These are phyloP conservation scores for Coemansia sp. DNA, from an alignment of 192 early-diverging fungal genomes.

Conservation along the genomic window DNA sequence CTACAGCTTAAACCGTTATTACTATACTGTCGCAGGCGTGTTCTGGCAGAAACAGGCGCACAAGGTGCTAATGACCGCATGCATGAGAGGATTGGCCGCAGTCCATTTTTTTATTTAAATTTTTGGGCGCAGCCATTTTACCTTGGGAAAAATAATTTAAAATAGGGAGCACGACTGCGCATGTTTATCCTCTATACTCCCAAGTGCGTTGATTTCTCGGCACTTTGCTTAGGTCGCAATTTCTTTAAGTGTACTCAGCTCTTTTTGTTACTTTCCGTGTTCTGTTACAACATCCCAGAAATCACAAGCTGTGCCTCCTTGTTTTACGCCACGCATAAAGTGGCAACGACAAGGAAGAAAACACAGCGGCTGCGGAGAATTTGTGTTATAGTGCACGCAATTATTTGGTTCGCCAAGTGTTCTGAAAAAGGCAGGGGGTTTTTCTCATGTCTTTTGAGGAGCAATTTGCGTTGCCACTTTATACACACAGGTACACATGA, in stretches of 20 bases:
- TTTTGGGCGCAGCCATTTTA: slow-evolving; percentile 2
- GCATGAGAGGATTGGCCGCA: slow-evolving; percentile 1
- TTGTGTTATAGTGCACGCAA: background rate
- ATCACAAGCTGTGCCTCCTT: background rate
- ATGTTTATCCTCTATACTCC: background rate
- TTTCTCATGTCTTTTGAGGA: no score
- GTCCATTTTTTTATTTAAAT: background rate
- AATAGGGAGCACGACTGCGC: background rate
- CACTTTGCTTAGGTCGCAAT: background rate
- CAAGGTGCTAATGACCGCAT: slow-evolving; percentile 1
- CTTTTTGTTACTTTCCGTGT: background rate
- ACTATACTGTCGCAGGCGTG: no score
- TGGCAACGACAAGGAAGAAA: background rate
- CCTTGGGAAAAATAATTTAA: background rate
- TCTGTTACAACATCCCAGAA: slow-evolving; percentile 1
- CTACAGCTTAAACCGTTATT: no score
- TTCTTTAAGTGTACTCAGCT: background rate
- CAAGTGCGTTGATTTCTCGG: slow-evolving; percentile 8
- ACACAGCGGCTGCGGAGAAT: background rate
- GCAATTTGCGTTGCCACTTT: no score
- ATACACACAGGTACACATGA: no score
- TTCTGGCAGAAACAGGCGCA: no score
- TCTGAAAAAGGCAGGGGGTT: no score
- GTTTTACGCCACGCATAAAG: background rate
- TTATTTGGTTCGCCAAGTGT: background rate